phyloP scores from a whole-genome alignment of 169 alveolate species.

The Theileria orientalis region DNA sequence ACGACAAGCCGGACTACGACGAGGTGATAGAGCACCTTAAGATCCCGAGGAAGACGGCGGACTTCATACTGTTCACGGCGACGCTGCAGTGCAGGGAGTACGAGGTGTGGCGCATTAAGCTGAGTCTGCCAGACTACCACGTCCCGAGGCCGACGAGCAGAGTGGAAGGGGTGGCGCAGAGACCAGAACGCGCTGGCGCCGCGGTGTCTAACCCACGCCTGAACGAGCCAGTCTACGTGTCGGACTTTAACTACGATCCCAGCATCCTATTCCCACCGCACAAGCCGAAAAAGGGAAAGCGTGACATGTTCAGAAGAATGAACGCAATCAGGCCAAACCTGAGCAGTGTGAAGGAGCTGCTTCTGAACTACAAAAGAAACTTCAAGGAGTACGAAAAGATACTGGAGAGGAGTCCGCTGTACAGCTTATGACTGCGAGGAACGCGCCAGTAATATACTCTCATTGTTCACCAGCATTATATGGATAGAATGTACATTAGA shows the following conservation, averaged over 20 bases:
- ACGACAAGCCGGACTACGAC: conserved; percentile 7
- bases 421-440: not conserved
- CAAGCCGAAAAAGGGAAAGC: not conserved
- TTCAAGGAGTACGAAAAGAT: conserved; percentile 15
- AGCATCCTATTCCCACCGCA: not conserved
- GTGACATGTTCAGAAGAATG: conserved; percentile 4
- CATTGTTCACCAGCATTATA: not conserved
- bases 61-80: conserved; percentile 42
- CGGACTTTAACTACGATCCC: conserved; percentile 2
- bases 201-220: not conserved
- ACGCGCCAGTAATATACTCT: not conserved
- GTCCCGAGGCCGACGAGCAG: too few relatives aligned
- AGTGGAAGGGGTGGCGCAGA: conserved; percentile 5
- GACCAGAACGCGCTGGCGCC: not conserved
- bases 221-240: conserved; percentile 33
- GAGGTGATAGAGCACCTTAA: conserved; percentile 27
- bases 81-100: conserved; percentile 31
- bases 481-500: not conserved
- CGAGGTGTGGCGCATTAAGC: conserved; percentile 53
- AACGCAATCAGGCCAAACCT: conserved; percentile 5
- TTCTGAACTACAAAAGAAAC: not conserved
- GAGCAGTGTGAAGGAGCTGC: not conserved
- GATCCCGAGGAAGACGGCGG: conserved; percentile 16
- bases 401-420: conserved; percentile 7
- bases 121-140: conserved; percentile 57